Base-by-base conservation (phyloP, 441 rosid species). In the Biscutella auriculata region DNA sequence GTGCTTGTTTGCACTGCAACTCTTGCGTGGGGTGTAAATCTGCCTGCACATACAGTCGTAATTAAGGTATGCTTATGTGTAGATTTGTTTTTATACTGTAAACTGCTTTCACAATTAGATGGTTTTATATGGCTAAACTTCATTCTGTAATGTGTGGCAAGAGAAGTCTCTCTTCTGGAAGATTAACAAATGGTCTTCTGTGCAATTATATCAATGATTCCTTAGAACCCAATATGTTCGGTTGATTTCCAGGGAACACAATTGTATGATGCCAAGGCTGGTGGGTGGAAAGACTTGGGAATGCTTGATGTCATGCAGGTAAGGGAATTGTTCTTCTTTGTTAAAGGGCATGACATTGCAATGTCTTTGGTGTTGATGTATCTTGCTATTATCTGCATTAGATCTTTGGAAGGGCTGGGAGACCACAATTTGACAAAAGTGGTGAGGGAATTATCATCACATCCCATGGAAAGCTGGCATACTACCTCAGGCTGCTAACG, bases 251-350 rank as follows among this genome's bases (percentile, higher is more conserved):
- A 93, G 99, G 99, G 99, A 39, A 93, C 99, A 56, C 99, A 93
- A 64, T 68, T 93, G 69, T 93, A 88, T 65, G 96, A 93, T 80
- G 85, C 97, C 44, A 89, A 89, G 84, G 99, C 97, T 77, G 99
- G 99, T 75, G 99, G 99, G 14, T 93, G 99, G 99, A 79, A 78
- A 69, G 99, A 93, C 79, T 73, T 93, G 46, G 99, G 99, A 63
- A 93, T 89, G 99, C 93, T 93, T 59, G 99, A 93, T 75, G 97
- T 93, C 66, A 93, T 93, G 99, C 99, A 93, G 91, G 99, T 82
- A 68, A 66, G 53, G 33, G 33, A 46, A 15, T 50, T 19, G 23
- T 19, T 19, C 40, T 37, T 67, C 14, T 63, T 52, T 27, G 46
- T 35, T 53, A 52, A 70, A 60, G 37, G 44, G 25, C 21, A 53